Evolutionary conservation across 805 yeast species (phyloP), one percentile per base, ranked within the genome.

Genomic region (Barnettozyma populi): DNA sequence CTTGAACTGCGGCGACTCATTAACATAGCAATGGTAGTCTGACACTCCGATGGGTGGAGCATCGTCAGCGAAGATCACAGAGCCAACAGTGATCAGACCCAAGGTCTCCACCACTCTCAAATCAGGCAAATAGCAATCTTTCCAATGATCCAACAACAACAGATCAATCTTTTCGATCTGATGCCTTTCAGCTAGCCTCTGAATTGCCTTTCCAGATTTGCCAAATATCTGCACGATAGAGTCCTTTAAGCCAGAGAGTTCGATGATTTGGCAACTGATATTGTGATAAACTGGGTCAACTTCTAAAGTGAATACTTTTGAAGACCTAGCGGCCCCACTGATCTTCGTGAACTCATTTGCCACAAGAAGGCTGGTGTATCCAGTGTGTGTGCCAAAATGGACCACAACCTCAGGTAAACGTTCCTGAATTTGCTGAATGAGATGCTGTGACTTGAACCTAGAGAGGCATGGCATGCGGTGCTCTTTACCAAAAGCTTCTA

Each of bases 111-210:
- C 52, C 4, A 71, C 63, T 31, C 77, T 57, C 29, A 72, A 56
- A 48, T 73, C 76, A 5, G 75, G 70, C 21, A 71, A 61, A 50
- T 72, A 74, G 41, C 53, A 41, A 14, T 62, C 62, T 46, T 69
- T 68, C 55, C 62, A 57, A 50, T 73, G 78, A 54, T 74, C 74
- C 41, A 74, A 61, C 45, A 74, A 67, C 4, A 69, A 55, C 36
- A 72, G 55, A 46, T 71, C 75, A 1, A 68, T 52, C 18, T 41
- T 36, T 11, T 52, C 56, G 2, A 57, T 19, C 10, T 41, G n/a
- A 37, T 66, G n/a, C 51, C 32, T 38, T 14, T 36, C 34, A 1
- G 44, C 9, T 18, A 57, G 40, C 6, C 29, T 18, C 16, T 52
- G 52, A 6, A 56, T 36, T 13, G 41, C 36, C 8, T 51, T 53